Evolutionary conservation across 208 protist species (phyloP).

Genomic region (Strigomonas galati): DNA sequence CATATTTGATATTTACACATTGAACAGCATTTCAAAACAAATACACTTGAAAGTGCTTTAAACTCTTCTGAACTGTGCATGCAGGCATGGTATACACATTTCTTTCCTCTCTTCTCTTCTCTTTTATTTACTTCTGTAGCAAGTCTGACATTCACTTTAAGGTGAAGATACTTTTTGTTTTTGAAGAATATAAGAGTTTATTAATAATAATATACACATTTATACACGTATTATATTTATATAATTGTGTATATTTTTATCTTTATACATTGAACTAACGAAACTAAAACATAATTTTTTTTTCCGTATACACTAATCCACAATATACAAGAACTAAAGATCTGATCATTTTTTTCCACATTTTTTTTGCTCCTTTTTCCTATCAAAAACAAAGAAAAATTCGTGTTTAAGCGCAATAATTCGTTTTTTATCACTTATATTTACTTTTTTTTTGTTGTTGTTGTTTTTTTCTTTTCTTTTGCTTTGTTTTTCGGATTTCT

Average conservation of each 20-base stretch:
- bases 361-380: not conserved
- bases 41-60: no score
- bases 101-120: constrained; percentile 2
- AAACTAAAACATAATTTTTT: not conserved
- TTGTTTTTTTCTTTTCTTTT: constrained; percentile 9
- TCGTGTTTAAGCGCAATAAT: no score
- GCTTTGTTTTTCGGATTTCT: not conserved
- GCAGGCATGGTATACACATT: no score
- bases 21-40: no score
- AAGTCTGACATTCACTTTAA: not conserved
- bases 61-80: no score
- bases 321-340: constrained; percentile 12
- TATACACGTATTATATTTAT: not conserved
- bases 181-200: constrained; percentile 1
- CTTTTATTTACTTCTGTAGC: no score
- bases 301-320: not conserved
- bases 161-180: not conserved
- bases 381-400: no score
- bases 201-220: constrained; percentile 6
- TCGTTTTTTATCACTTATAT: not conserved
- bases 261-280: constrained; percentile 2
- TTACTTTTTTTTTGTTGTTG: constrained; percentile 7
- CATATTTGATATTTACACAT: not conserved
- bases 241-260: not conserved
- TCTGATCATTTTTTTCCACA: not conserved